phyloP scores from a whole-genome alignment of 495 filamentous ascomycete genomes.

The Penicillium desertorum region DNA sequence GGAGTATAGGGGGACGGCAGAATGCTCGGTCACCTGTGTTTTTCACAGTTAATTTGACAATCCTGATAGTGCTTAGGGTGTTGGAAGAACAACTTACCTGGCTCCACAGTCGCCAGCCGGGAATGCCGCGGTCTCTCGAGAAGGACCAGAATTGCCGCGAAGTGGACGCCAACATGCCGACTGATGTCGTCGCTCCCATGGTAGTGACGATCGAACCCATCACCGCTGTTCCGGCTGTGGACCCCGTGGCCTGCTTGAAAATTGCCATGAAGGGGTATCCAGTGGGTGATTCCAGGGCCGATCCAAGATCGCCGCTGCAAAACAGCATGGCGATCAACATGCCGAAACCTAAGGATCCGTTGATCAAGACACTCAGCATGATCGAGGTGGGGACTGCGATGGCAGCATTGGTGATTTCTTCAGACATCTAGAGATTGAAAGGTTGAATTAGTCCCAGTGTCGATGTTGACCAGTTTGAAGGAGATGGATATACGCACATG shows the following conservation, averaged over 20 bases:
- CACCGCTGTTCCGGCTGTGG: constrained; percentile 39
- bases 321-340: constrained; percentile 53
- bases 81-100: constrained; percentile 35
- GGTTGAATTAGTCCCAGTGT: background rate
- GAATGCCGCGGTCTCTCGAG: constrained; percentile 52
- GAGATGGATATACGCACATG: constrained; percentile 34
- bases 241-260: constrained; percentile 45
- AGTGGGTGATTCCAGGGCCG: constrained; percentile 33
- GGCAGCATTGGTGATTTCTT: constrained; percentile 52
- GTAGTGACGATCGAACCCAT: constrained; percentile 48
- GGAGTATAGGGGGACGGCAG: constrained; percentile 40
- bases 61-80: background rate
- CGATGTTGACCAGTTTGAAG: background rate
- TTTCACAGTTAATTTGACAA: constrained; percentile 24
- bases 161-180: constrained; percentile 48
- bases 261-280: constrained; percentile 54
- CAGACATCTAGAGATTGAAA: constrained; percentile 46
- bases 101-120: constrained; percentile 42
- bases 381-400: constrained; percentile 47
- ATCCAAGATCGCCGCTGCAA: constrained; percentile 44
- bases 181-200: constrained; percentile 40
- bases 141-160: constrained; percentile 58
- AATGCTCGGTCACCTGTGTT: constrained; percentile 5
- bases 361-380: constrained; percentile 47
- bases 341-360: constrained; percentile 50